These are phyloP conservation scores for Pseudohyphozyma bogoriensis DNA, from an alignment of 768 basidiomycete genomes.

Conservation along the genomic window DNA sequence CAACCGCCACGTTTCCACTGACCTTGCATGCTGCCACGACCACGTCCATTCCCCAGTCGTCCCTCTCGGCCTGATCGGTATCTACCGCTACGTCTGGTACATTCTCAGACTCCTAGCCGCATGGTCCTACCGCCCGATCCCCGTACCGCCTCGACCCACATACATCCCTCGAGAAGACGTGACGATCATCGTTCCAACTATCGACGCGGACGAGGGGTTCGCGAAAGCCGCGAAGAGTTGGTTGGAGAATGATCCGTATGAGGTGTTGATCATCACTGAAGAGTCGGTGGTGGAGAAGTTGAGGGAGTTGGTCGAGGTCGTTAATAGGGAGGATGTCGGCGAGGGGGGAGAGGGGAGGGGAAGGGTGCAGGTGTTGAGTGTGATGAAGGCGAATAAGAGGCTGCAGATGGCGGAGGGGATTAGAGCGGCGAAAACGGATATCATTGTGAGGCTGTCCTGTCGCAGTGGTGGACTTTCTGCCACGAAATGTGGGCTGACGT, in stretches of 20 bases:
- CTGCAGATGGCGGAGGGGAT: constrained; percentile 91
- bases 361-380: constrained; percentile 25
- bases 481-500: constrained; percentile 61
- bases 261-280: constrained; percentile 65
- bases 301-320: constrained; percentile 75
- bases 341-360: constrained; percentile 14
- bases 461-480: neutral
- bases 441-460: constrained; percentile 1
- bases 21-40: neutral
- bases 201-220: constrained; percentile 91
- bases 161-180: constrained; percentile 86
- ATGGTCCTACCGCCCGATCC: constrained; percentile 73
- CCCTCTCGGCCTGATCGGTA: constrained; percentile 81
- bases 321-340: constrained; percentile 37
- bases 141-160: constrained; percentile 78
- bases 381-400: constrained; percentile 68
- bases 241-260: constrained; percentile 85
- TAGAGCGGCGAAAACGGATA: constrained; percentile 73
- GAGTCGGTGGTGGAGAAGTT: constrained; percentile 83
- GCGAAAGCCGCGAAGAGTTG: constrained; percentile 73
- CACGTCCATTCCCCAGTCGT: constrained; percentile 50
- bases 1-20: neutral
- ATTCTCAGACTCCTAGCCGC: constrained; percentile 71
- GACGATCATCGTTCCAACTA: constrained; percentile 91
- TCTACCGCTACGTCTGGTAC: constrained; percentile 91